phyloP scores from a whole-genome alignment of 2,329 filamentous ascomycete species.

The Colletotrichum somersetense region DNA sequence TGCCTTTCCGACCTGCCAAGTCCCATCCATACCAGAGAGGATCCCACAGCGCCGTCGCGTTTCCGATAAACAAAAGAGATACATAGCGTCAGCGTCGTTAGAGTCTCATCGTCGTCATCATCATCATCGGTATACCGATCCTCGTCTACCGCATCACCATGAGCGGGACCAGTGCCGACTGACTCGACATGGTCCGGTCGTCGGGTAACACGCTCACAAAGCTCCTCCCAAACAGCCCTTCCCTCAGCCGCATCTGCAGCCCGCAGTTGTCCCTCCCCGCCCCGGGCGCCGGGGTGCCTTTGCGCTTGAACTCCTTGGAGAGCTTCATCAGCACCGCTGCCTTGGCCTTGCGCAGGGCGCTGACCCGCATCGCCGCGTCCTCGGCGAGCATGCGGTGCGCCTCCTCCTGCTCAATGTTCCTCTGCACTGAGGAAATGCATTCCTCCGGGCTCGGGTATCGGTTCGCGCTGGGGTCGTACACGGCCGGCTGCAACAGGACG shows the following conservation, averaged over 20 bases:
- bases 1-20: slow-evolving; percentile 36
- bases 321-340: slow-evolving; percentile 72
- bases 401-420: slow-evolving; percentile 69
- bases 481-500: slow-evolving; percentile 67
- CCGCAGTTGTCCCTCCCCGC: slow-evolving; percentile 46
- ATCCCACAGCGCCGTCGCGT: slow-evolving; percentile 30
- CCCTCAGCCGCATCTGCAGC: slow-evolving; percentile 54
- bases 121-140: slow-evolving; percentile 44
- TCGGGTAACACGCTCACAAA: slow-evolving; percentile 55
- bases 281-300: slow-evolving; percentile 37
- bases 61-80: slow-evolving; percentile 36
- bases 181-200: slow-evolving; percentile 63
- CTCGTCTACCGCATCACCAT: slow-evolving; percentile 63
- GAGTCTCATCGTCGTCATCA: background rate
- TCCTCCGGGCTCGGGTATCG: slow-evolving; percentile 50
- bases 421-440: slow-evolving; percentile 69
- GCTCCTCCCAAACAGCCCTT: slow-evolving; percentile 58
- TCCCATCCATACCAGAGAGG: slow-evolving; percentile 15
- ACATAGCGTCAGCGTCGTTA: slow-evolving; percentile 32
- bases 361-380: slow-evolving; percentile 66
- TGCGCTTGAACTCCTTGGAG: slow-evolving; percentile 61
- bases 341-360: slow-evolving; percentile 69
- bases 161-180: slow-evolving; percentile 68
- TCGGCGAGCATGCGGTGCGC: slow-evolving; percentile 68
- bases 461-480: slow-evolving; percentile 62